A percentile compares a stretch with the other conserved stretches of the same genome.
Conservation (phyloP, 2,329 filamentous ascomycete genomes). For the Phialophora chinensis region DNA sequence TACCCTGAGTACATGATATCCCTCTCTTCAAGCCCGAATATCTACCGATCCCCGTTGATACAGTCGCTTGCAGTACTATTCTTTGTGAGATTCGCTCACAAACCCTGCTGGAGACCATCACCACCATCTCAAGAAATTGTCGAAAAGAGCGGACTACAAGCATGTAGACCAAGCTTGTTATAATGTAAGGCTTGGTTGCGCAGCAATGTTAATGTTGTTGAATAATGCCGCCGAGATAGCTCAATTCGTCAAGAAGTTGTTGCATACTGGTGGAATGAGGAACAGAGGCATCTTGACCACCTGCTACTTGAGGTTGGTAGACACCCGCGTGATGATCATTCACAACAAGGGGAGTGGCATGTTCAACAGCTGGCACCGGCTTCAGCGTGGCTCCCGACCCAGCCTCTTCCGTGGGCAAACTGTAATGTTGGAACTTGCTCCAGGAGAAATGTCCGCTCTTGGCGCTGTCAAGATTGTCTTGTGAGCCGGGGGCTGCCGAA, state of each 20-base stretch:
- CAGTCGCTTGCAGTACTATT: neutral
- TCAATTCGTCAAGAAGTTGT: slow-evolving; percentile 58
- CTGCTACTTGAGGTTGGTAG: slow-evolving; percentile 20
- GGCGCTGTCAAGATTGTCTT: slow-evolving; percentile 26
- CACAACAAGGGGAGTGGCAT: slow-evolving; percentile 22
- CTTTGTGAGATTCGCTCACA: slow-evolving; percentile 1
- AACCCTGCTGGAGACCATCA: neutral
- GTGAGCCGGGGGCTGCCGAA: slow-evolving; percentile 31
- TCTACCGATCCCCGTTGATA: neutral
- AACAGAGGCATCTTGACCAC: slow-evolving; percentile 21
- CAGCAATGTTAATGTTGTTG: slow-evolving; percentile 43
- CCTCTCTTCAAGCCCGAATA: neutral
- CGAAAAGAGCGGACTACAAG: slow-evolving; percentile 9
- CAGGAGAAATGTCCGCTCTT: slow-evolving; percentile 27
- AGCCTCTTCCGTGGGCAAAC: slow-evolving; percentile 33
- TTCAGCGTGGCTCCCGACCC: slow-evolving; percentile 36
- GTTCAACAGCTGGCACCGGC: slow-evolving; percentile 4
- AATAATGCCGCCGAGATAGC: slow-evolving; percentile 58
- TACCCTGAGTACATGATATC: neutral
- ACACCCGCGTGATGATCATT: slow-evolving; percentile 33
- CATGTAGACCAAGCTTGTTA: neutral
- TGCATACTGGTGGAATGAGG: slow-evolving; percentile 51
- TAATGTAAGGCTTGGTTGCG: neutral
- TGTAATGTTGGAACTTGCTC: slow-evolving; percentile 37
- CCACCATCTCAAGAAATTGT: neutral